These are phyloP conservation scores for Perkinsus olseni DNA, from an alignment of 169 alveolate genomes.

Conservation along the genomic window DNA sequence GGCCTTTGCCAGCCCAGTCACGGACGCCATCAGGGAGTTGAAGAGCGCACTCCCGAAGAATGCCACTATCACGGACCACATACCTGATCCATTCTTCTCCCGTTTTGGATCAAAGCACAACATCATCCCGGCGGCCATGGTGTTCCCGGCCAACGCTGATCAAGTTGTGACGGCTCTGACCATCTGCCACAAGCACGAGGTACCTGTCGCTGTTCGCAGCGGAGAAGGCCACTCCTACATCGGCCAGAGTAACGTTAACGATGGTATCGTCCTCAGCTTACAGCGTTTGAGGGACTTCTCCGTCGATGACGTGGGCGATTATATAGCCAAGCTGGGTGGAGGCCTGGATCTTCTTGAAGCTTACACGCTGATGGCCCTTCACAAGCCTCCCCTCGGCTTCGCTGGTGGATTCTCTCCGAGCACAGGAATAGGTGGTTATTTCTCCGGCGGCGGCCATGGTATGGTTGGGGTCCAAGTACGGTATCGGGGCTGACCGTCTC, in stretches of 20 bases:
- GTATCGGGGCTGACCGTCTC: background rate
- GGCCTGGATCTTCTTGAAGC: background rate
- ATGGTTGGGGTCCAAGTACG: background rate
- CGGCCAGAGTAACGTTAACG: background rate
- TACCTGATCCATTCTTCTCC: background rate
- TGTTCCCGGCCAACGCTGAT: background rate
- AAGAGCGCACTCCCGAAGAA: background rate
- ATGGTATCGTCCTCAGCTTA: background rate
- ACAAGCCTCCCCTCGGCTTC: background rate
- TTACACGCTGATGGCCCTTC: background rate
- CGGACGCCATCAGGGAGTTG: background rate
- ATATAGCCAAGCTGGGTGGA: background rate
- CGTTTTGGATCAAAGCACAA: background rate
- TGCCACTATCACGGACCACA: background rate
- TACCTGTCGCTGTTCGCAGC: background rate
- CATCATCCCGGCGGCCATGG: background rate
- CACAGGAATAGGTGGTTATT: background rate
- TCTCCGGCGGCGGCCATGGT: background rate
- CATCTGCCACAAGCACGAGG: background rate
- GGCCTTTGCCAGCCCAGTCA: background rate
- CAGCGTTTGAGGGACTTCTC: background rate
- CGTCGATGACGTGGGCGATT: background rate
- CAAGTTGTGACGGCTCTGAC: background rate
- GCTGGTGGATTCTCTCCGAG: background rate
- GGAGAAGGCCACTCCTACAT: background rate